Conservation (phyloP, 805 yeast species). For the Candida adriatica region DNA sequence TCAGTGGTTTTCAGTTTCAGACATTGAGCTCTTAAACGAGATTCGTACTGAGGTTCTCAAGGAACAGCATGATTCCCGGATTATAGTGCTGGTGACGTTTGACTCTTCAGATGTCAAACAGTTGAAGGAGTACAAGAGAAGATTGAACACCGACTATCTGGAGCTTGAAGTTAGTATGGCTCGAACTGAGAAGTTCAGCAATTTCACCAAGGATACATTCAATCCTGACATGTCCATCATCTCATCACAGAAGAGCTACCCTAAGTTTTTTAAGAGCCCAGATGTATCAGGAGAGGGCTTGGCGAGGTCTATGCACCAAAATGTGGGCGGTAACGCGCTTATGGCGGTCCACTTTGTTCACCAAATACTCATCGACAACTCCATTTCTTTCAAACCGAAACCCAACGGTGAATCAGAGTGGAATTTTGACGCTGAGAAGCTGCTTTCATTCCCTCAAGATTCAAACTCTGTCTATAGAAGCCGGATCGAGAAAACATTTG, state of each 20-base stretch:
- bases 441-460: not conserved
- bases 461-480: slow-evolving; percentile 8
- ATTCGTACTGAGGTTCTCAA: slow-evolving; percentile 22
- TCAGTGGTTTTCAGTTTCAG: slow-evolving; percentile 34
- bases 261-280: slow-evolving; percentile 1
- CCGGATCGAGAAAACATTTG: slow-evolving; percentile 17
- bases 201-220: slow-evolving; percentile 2
- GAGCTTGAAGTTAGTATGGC: slow-evolving; percentile 11
- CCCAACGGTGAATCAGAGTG: not conserved
- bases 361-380: not conserved
- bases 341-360: slow-evolving; percentile 1
- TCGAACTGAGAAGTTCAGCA: not conserved
- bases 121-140: slow-evolving; percentile 13
- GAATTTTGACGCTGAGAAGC: not conserved
- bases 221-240: slow-evolving; percentile 1
- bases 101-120: slow-evolving; percentile 9
- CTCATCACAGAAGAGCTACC: slow-evolving; percentile 5
- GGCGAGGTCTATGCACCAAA: not conserved
- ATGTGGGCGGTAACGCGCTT: slow-evolving; percentile 1
- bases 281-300: not conserved
- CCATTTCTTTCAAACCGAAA: not conserved
- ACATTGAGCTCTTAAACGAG: slow-evolving; percentile 23
- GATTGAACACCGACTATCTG: slow-evolving; percentile 13
- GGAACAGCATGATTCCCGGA: slow-evolving; percentile 19
- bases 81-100: slow-evolving; percentile 23